Base-by-base conservation (phyloP, 2,329 filamentous ascomycete genomes). In the Verticillium zaregamsianum region DNA sequence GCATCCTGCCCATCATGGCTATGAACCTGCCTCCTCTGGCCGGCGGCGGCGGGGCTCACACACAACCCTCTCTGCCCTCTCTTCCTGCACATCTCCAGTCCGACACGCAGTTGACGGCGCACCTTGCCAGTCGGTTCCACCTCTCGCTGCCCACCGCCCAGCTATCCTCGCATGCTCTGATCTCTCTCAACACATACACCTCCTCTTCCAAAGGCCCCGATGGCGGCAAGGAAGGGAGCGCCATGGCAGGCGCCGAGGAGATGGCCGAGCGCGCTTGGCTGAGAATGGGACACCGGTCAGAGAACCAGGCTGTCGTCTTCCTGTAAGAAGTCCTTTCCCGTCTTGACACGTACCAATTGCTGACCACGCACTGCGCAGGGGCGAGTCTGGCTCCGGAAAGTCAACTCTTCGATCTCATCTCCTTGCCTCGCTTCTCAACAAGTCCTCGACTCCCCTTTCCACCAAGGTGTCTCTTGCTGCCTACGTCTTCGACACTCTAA, bases 371-470 rank as follows among this genome's bases (percentile, higher is more conserved):
- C 66, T 57, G 61, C 61, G 58, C 67, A 97, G 93, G 67, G 95
- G 95, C 76, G 95, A 99, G 83, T 96, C 93, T 62, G 95, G 95
- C 55, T 89, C 95, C 35, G 95, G 95, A 69, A 99, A 99, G 80
- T 97, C 95, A 0, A 99, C 95, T 0, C 82, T 98, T 70, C 90
- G 95, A 65, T 91, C 92, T 54, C 95, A 98, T 74, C 81, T 97
- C 60, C 81, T 99, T 55, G 90, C 93, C 28, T 87, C 93, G 1
- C 83, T 99, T 59, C 85, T 99, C 33, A 90, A 90, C 70, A 96
- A 93, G 74, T 95, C 93, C 2, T 93, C 92, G 0, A 98, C 95
- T 14, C 95, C 95, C 0, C 80, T 99, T 3, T 98, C 94, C 2
- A 92, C 89, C 67, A 99, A 97, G 76, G 83, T 97, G 23, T 97